phyloP scores from a whole-genome alignment of 1,284 basidiomycete species.

The Athelia sp. region DNA sequence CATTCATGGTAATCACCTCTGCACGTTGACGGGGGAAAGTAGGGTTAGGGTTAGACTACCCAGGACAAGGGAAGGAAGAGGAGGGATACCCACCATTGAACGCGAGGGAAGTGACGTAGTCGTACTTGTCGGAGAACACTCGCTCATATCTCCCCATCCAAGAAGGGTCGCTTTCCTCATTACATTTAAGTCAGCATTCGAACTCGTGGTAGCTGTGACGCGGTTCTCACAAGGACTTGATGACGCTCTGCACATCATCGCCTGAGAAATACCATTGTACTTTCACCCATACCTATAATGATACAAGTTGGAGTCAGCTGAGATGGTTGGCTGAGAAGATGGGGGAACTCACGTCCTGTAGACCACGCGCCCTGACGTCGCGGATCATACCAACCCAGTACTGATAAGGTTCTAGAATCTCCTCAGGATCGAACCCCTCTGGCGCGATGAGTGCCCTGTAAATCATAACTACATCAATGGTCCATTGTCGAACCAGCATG shows the following conservation, averaged over 20 bases:
- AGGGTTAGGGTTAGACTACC: not conserved
- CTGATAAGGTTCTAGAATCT: not conserved
- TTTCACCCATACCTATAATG: constrained; percentile 36
- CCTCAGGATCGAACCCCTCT: constrained; percentile 4
- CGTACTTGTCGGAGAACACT: constrained; percentile 37
- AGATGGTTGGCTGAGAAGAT: not conserved
- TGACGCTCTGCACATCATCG: constrained; percentile 29
- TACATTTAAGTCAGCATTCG: not conserved
- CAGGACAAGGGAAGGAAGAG: not conserved
- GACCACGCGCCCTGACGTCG: constrained; percentile 13
- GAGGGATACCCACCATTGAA: constrained; percentile 32
- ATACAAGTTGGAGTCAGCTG: not conserved
- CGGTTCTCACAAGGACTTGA: constrained; percentile 40
- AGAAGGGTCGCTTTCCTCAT: constrained; percentile 25
- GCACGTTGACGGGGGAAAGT: constrained; percentile 1
- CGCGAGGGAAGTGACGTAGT: constrained; percentile 33
- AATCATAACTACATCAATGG: not conserved
- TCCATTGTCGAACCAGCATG: not conserved
- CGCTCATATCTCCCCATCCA: constrained; percentile 36
- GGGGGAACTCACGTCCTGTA: constrained; percentile 13
- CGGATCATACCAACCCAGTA: constrained; percentile 20
- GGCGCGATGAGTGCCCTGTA: constrained; percentile 28
- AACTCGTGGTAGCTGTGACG: not conserved
- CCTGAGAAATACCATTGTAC: constrained; percentile 48
- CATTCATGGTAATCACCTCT: constrained; percentile 24